A percentile compares a stretch with the other conserved stretches of the same genome.
Evolutionary conservation across 2,329 filamentous ascomycete genomes (phyloP).

Genomic region (Claviceps capensis): DNA sequence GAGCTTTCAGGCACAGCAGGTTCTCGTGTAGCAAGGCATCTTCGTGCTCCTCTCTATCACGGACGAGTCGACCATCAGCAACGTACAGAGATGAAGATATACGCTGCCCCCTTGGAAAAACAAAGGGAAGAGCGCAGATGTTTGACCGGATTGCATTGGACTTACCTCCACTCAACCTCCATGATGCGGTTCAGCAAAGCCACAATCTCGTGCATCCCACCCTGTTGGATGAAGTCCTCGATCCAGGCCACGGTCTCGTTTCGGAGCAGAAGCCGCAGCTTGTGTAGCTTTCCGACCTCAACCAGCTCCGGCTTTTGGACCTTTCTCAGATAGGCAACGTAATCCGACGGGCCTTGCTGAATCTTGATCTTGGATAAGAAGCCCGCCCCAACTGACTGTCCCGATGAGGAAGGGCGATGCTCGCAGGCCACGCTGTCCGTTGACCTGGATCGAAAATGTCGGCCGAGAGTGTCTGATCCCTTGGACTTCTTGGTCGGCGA

Average conservation of each 20-base stretch:
- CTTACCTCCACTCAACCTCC: slow-evolving; percentile 84
- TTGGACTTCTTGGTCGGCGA: slow-evolving; percentile 66
- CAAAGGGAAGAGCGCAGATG: neutral
- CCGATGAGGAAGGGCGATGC: slow-evolving; percentile 31
- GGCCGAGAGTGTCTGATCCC: slow-evolving; percentile 41
- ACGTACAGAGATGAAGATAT: too few relatives aligned
- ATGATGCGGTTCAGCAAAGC: slow-evolving; percentile 80
- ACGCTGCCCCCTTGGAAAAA: neutral
- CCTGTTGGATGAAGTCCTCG: slow-evolving; percentile 75
- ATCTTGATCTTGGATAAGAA: slow-evolving; percentile 58
- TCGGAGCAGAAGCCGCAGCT: slow-evolving; percentile 72
- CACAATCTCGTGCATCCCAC: slow-evolving; percentile 87
- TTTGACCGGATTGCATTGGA: neutral
- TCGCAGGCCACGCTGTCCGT: slow-evolving; percentile 54
- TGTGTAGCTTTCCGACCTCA: slow-evolving; percentile 91
- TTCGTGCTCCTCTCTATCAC: slow-evolving; percentile 76
- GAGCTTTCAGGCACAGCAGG: slow-evolving; percentile 80
- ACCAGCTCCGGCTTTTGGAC: slow-evolving; percentile 69
- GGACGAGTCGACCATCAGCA: slow-evolving; percentile 7
- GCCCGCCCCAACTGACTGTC: slow-evolving; percentile 40
- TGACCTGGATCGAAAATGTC: slow-evolving; percentile 58
- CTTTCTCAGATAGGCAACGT: slow-evolving; percentile 73
- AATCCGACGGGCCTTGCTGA: slow-evolving; percentile 64
- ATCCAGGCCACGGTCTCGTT: slow-evolving; percentile 97
- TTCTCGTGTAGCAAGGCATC: slow-evolving; percentile 86